Conservation (phyloP, 805 yeast species). For the Kluyveromyces dobzhanskii region DNA sequence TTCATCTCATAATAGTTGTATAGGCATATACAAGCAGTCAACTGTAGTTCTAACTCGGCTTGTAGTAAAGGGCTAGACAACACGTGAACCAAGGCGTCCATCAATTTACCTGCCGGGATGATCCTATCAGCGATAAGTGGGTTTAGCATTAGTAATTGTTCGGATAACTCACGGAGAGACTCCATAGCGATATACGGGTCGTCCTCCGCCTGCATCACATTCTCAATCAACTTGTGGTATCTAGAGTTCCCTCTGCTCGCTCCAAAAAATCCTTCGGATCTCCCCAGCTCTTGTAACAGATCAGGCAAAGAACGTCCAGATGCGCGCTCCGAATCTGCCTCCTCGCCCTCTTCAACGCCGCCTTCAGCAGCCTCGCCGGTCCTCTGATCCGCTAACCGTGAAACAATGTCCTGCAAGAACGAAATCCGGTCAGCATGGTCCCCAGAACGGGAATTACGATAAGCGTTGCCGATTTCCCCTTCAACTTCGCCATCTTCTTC, state of each 20-base stretch:
- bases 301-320: conserved; percentile 1
- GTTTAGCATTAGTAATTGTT: conserved; percentile 60
- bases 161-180: conserved; percentile 56
- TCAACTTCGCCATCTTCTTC: conserved; percentile 20
- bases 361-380: conserved; percentile 14
- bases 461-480: conserved; percentile 12
- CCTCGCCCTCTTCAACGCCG: conserved; percentile 17
- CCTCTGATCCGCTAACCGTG: conserved; percentile 18
- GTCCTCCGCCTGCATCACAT: conserved; percentile 28
- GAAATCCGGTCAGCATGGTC: conserved; percentile 7
- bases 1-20: conserved; percentile 73
- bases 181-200: conserved; percentile 58
- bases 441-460: conserved; percentile 10
- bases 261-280: background rate
- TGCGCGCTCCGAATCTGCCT: conserved; percentile 5
- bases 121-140: conserved; percentile 51
- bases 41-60: conserved; percentile 69
- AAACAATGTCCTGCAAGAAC: conserved; percentile 22
- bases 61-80: conserved; percentile 48
- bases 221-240: conserved; percentile 20
- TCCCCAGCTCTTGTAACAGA: background rate
- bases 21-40: conserved; percentile 76
- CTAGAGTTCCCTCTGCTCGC: conserved; percentile 13
- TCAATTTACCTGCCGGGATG: conserved; percentile 51
- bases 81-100: conserved; percentile 47